These are phyloP conservation scores for Thelonectria olida DNA, from an alignment of 2,329 filamentous ascomycete species.

Conservation along the genomic window DNA sequence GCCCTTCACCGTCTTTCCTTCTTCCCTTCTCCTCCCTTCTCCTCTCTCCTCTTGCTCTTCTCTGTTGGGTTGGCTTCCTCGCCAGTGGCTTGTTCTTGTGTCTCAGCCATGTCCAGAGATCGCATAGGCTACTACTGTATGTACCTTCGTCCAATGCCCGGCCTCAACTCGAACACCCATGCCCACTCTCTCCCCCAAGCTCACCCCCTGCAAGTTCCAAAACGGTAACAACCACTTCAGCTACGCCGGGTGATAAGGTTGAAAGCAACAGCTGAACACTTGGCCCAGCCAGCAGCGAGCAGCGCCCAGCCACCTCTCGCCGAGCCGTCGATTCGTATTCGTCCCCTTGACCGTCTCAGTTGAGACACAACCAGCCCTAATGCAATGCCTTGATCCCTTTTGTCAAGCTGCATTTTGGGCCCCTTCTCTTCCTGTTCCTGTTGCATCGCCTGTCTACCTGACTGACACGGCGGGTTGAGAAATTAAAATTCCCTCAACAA, in stretches of 20 bases:
- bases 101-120: constrained; percentile 5
- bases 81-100: not conserved
- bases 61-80: not conserved
- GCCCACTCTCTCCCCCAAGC: too few species aligned
- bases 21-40: not conserved
- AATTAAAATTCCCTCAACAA: too few species aligned
- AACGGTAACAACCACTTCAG: constrained; percentile 15
- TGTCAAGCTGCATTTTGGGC: constrained; percentile 11
- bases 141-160: not conserved
- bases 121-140: not conserved
- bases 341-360: constrained; percentile 7
- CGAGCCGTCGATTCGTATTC: constrained; percentile 15
- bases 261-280: too few species aligned
- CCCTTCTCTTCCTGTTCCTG: too few species aligned
- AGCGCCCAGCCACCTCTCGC: constrained; percentile 16
- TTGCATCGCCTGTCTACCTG: constrained; percentile 11
- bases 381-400: constrained; percentile 8
- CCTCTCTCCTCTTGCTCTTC: too few species aligned
- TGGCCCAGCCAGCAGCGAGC: too few species aligned
- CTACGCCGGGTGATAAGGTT: not conserved
- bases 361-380: constrained; percentile 18
- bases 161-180: constrained; percentile 2
- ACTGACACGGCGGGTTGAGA: too few species aligned
- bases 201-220: constrained; percentile 18
- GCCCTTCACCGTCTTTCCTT: not conserved